Base-by-base conservation (phyloP, 352 stramenopile genomes). In the Pythium brachiatum region DNA sequence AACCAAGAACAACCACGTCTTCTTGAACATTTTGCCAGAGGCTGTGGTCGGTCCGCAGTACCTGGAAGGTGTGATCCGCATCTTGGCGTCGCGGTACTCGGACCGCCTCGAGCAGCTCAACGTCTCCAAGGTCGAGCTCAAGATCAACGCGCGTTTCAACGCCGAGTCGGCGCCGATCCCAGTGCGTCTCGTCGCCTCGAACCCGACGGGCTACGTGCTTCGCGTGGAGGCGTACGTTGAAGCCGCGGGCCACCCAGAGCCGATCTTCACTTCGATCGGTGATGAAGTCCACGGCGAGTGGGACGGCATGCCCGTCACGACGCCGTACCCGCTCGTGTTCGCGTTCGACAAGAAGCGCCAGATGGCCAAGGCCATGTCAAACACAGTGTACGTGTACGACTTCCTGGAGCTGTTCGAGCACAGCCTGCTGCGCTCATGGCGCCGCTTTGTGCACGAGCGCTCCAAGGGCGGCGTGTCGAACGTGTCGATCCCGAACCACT, bases 311-410 rank as follows among this genome's bases (percentile, higher is more conserved):
- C 85, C 94, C 2, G 88, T 99, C 15, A 95, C 82, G 53, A 96
- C 91, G 44, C 96, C 97, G n/a, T 99, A 99, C 84, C 93, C 96
- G 46, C 81, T 99, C 3, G 90, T 90, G 26, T 89, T 98, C 59
- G 88, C 93, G 36, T 99, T 99, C 73, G 91, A 99, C 89, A 81
- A 89, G 83, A 86, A 98, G 87, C 73, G 87, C 80, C 70, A 95
- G 72, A 83, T 97, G 68, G 92, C 90, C 25, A 92, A 94, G 64
- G 81, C 90, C 70, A 95, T 97, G 80, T 98, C 98, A 60, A 98
- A 98, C 77, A 99, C 97, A 26, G 98, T 98, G 11, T 99, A 99
- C 75, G 97, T 96, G 66, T 99, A 99, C 83, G 98, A 99, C 80
- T 98, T 99, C 72, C 79, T 99, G 34, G 96, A 98, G 64, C 80